phyloP scores from a whole-genome alignment of 108 stramenopile species.

The Cyclotella distinguenda region DNA sequence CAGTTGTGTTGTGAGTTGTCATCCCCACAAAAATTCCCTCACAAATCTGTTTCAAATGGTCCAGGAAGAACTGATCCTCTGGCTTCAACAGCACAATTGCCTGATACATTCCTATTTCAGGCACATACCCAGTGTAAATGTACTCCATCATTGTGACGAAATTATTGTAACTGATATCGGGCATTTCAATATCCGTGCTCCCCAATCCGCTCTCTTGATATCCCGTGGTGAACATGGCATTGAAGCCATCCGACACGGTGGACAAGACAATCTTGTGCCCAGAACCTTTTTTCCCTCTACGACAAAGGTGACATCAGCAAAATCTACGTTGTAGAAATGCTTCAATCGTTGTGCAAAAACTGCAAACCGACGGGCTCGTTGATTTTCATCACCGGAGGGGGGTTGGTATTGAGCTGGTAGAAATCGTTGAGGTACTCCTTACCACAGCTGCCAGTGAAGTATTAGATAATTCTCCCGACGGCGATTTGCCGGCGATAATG shows the following conservation, averaged over 20 bases:
- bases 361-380: constrained; percentile 65
- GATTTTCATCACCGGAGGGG: constrained; percentile 64
- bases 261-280: constrained; percentile 89
- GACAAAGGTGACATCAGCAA: constrained; percentile 90
- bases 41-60: constrained; percentile 88
- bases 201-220: constrained; percentile 72
- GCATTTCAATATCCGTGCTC: constrained; percentile 77
- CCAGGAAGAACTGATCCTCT: constrained; percentile 92
- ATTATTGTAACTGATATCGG: constrained; percentile 70
- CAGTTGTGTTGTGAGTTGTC: no score
- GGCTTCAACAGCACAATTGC: constrained; percentile 80
- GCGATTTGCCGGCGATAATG: no score
- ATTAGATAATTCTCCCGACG: no score
- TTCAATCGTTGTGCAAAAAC: constrained; percentile 58
- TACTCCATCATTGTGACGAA: constrained; percentile 90
- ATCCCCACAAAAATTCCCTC: constrained; percentile 82
- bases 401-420: constrained; percentile 89
- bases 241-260: constrained; percentile 84
- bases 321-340: constrained; percentile 88
- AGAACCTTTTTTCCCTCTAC: constrained; percentile 82
- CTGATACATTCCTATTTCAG: constrained; percentile 50
- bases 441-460: no score
- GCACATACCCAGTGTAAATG: constrained; percentile 83
- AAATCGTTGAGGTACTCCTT: constrained; percentile 83
- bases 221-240: constrained; percentile 89